These are phyloP conservation scores for Aegilops umbellulata DNA, from an alignment of 176 grass and related monocot species.

Conservation along the genomic window DNA sequence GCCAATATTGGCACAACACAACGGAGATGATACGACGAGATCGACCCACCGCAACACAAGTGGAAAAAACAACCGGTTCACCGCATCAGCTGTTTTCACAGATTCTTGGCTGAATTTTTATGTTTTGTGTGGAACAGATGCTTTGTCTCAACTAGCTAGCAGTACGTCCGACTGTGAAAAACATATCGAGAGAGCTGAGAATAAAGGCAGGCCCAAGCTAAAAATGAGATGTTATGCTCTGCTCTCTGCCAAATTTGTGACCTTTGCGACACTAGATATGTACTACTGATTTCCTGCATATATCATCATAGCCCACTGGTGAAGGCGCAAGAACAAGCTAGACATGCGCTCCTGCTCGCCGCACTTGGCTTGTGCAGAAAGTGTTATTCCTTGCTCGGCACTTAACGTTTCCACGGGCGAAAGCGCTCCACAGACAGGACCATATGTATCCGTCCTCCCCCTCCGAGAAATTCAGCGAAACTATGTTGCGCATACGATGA, in stretches of 20 bases:
- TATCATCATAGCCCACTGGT: background rate
- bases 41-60: background rate
- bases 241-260: background rate
- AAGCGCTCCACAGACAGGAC: too few relatives aligned
- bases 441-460: too few relatives aligned
- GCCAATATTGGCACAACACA: too few relatives aligned
- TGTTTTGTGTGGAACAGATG: background rate
- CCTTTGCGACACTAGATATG: background rate
- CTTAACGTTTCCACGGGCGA: too few relatives aligned
- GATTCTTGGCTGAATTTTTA: too few relatives aligned
- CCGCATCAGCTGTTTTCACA: background rate
- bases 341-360: background rate
- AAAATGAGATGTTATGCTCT: background rate
- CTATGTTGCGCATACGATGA: too few relatives aligned
- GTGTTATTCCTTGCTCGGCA: background rate
- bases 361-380: background rate
- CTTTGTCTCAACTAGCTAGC: background rate
- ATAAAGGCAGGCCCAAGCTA: background rate
- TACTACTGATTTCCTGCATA: background rate
- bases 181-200: background rate
- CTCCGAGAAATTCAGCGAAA: too few relatives aligned
- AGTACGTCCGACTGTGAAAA: background rate
- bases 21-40: too few relatives aligned
- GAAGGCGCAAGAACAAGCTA: background rate
- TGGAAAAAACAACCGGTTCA: background rate